Evolutionary conservation across 2,329 filamentous ascomycete genomes (phyloP).

Genomic region (Coniochaeta prunicola): DNA sequence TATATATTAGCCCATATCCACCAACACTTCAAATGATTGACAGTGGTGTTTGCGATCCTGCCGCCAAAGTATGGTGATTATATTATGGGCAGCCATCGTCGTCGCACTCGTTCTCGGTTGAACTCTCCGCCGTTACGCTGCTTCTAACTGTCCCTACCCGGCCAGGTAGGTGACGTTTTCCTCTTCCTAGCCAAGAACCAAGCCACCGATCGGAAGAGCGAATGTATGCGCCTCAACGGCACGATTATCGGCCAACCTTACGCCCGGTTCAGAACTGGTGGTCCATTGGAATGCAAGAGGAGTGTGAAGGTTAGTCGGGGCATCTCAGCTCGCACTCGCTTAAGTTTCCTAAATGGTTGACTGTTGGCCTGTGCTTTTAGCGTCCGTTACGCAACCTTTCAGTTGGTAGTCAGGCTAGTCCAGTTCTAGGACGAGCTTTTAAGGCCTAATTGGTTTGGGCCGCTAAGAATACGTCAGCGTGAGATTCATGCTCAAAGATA

Average conservation of each 20-base stretch:
- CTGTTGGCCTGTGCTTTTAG: not conserved
- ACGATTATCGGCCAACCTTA: not conserved
- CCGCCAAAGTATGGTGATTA: not conserved
- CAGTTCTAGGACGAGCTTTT: too few relatives aligned
- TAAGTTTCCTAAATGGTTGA: not conserved
- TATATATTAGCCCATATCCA: not conserved
- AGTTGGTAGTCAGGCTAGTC: too few relatives aligned
- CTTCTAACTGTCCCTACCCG: not conserved
- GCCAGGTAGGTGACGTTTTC: not conserved
- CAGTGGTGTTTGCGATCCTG: not conserved
- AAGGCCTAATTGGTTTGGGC: too few relatives aligned
- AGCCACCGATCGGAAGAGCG: not conserved
- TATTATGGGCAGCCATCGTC: not conserved
- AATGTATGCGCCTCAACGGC: not conserved
- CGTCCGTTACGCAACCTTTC: too few relatives aligned
- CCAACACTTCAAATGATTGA: not conserved
- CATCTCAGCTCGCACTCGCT: not conserved
- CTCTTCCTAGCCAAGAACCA: not conserved
- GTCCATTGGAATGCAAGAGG: too few relatives aligned
- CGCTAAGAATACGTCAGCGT: too few relatives aligned
- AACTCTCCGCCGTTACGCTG: not conserved
- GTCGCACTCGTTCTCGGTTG: not conserved
- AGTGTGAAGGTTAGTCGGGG: not conserved
- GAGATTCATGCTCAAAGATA: too few relatives aligned
- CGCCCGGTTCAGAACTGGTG: not conserved